Evolutionary conservation across 768 basidiomycete species (phyloP), one percentile per base, ranked within the genome.

Genomic region (Lentinula sp.): DNA sequence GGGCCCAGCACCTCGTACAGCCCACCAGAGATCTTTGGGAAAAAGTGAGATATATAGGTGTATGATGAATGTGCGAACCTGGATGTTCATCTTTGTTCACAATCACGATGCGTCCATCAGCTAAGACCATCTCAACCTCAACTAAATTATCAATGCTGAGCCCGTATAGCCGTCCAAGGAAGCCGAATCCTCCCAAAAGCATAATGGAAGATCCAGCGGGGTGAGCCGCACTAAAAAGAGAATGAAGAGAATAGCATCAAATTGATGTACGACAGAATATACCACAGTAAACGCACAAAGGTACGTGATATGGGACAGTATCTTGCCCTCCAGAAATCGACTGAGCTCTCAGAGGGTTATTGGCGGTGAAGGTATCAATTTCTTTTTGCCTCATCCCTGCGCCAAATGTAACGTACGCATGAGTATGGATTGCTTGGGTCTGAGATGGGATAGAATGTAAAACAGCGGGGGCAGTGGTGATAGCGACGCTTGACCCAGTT

Each of bases 71-170:
- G 55, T 9, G 72, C 74, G 60, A 68, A 85, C 90, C 90, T 58
- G 88, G 79, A 69, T 91, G 75, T 43, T 88, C 86, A 4, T 81
- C 79, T 67, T 94, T 86, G 64, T 81, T 92, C 6, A 88, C 83
- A 62, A 88, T 80, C 20, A 93, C 81, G 50, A 97, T 89, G n/a
- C 85, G 77, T 4, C 95, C 95, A 72, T 96, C 93, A 4, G 93
- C 90, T 16, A 95, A 79, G 2, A 97, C 95, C 74, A 95, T 87
- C 73, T 98, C 95, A 0, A 90, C 89, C 68, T 97, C 94, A 5
- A 95, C 89, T 28, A 96, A 75, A 69, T 90, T 92, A 71, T 98
- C 95, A 69, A 94, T 83, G 61, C 91, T 94, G 59, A 97, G 77
- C 6, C 95, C 95, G 63, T 88, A 83, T 66, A 93, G 73, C 56